phyloP scores from a whole-genome alignment of 768 basidiomycete genomes.

The Agrocybe chaxingu region DNA sequence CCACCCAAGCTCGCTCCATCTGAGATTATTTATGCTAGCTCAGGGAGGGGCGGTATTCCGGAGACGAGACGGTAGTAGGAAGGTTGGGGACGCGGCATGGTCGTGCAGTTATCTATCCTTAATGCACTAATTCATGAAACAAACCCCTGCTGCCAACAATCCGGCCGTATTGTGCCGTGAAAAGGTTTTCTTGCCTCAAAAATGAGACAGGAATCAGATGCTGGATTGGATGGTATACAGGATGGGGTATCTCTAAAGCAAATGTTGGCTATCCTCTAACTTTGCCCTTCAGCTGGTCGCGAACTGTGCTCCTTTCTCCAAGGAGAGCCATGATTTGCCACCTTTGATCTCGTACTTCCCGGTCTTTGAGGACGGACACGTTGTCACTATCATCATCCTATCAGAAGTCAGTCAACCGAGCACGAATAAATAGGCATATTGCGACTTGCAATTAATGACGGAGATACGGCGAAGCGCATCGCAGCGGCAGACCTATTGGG shows the following conservation, averaged over 20 bases:
- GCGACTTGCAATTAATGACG: conserved; percentile 22
- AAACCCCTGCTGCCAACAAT: background rate
- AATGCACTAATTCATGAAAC: conserved; percentile 2
- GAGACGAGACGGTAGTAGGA: conserved; percentile 3
- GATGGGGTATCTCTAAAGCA: background rate
- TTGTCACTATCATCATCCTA: conserved; percentile 54
- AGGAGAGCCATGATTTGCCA: conserved; percentile 80
- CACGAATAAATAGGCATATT: background rate
- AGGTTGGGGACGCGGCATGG: background rate
- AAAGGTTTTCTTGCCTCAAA: background rate
- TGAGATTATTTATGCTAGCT: conserved; percentile 69
- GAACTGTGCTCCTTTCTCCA: conserved; percentile 69
- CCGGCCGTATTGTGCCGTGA: background rate
- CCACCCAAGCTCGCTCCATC: conserved; percentile 55
- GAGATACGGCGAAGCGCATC: conserved; percentile 53
- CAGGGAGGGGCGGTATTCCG: conserved; percentile 47
- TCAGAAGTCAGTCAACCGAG: conserved; percentile 30
- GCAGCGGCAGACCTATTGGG: conserved; percentile 79
- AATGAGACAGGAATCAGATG: background rate
- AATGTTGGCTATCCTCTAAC: conserved; percentile 4
- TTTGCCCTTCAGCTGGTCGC: conserved; percentile 39
- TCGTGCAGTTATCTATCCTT: conserved; percentile 6
- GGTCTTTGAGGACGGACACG: conserved; percentile 50
- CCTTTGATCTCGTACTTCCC: conserved; percentile 63
- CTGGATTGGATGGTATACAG: background rate